Evolutionary conservation across 805 yeast genomes (phyloP), one percentile per base, ranked within the genome.

Genomic region (Geotrichum ghanense): DNA sequence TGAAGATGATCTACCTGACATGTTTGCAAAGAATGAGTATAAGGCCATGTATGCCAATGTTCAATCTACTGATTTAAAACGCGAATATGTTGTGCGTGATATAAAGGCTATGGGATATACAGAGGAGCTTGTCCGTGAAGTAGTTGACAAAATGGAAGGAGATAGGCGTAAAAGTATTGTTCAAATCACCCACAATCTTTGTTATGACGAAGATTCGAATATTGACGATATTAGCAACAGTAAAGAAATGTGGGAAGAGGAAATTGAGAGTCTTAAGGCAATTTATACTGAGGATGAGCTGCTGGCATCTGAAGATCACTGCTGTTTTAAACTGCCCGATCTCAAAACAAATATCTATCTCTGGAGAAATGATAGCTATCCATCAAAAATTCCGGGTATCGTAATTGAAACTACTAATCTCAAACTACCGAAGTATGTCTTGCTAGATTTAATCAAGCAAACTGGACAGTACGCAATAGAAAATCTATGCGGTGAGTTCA

Each of bases 1-100:
- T 0, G 97, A 92, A 52, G 97, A 89, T 58, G 98, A 90, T 56
- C 67, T 90, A 25, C 98, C 98, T 1, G 48, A 53, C 19, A 45
- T 53, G 27, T 69, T 68, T 44, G 45, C 57, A 43, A 57, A 56
- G 3, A 64, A 64, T 14, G 53, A 62, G 12, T 51, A 57, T 42
- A 50, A 58, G 1, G 65, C 65, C 2, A 54, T 56, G 20, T 52
- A 61, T 2, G 60, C 66, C 1, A 56, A 62, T 4, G 66, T 75
- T n/a, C 53, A 53, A 14, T 66, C 81, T 3, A 71, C 70, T 9
- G 73, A 77, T 52, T 56, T 79, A 34, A 69, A 72, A 45, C 57
- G 62, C n/a, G 86, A 84, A 59, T 72, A 78, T 50, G 66, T 75
- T 39, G 65, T 83, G 12, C 72, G 76, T 23, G 68, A 82, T 47